Evolutionary conservation across 2,329 filamentous ascomycete species (phyloP).

Genomic region (Exserohilum rostratum): DNA sequence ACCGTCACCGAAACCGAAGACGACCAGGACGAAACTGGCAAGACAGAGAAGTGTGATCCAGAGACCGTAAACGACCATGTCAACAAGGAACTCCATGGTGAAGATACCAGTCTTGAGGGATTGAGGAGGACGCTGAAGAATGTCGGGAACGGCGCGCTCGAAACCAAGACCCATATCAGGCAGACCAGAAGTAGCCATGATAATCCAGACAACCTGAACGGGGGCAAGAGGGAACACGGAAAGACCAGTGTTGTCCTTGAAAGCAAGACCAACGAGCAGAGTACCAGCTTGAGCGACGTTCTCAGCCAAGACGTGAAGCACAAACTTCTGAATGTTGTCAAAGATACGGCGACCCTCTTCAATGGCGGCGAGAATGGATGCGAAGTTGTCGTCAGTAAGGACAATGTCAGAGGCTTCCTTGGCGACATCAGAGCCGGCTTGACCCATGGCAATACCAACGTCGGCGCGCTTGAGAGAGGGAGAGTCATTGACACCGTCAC

Average conservation of each 20-base stretch:
- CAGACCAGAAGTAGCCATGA: slow-evolving; percentile 47
- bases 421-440: slow-evolving; percentile 52
- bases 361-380: slow-evolving; percentile 54
- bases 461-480: slow-evolving; percentile 55
- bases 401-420: slow-evolving; percentile 55
- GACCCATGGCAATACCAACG: slow-evolving; percentile 55
- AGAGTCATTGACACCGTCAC: slow-evolving; percentile 55
- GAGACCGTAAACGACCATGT: slow-evolving; percentile 46
- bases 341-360: slow-evolving; percentile 54
- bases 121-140: slow-evolving; percentile 27
- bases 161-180: slow-evolving; percentile 46
- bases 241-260: slow-evolving; percentile 39
- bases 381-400: slow-evolving; percentile 54
- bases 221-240: slow-evolving; percentile 48
- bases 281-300: slow-evolving; percentile 46
- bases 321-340: slow-evolving; percentile 55
- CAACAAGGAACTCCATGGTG: slow-evolving; percentile 42
- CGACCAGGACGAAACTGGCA: slow-evolving; percentile 41
- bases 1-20: slow-evolving; percentile 43
- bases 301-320: slow-evolving; percentile 41
- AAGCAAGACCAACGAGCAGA: slow-evolving; percentile 43
- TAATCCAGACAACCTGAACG: slow-evolving; percentile 48
- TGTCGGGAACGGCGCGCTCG: slow-evolving; percentile 44
- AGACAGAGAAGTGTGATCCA: slow-evolving; percentile 44
- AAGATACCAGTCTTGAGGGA: slow-evolving; percentile 41